Conservation (phyloP, 345 rosid genomes). For the Aurinia saxatilis region DNA sequence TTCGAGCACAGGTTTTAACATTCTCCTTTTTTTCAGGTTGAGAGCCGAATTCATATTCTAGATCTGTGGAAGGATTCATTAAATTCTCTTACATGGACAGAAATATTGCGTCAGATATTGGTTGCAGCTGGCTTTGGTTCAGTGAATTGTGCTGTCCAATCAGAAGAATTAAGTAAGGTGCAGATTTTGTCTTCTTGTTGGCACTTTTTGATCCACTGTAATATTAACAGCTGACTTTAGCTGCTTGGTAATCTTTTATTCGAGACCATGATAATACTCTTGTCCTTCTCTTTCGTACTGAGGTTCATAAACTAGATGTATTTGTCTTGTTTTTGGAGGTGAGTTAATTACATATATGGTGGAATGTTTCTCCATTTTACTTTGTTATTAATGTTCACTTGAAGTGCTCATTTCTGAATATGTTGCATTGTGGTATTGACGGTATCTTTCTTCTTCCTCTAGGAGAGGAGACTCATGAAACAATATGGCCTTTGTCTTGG, state of each 20-base stretch:
- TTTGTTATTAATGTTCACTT: not conserved
- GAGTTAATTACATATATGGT: not conserved
- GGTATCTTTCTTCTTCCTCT: slow-evolving; percentile 6
- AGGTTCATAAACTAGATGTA: not conserved
- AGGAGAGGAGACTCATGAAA: slow-evolving; percentile 78
- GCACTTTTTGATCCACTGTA: slow-evolving; percentile 4
- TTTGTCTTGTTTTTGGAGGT: not conserved
- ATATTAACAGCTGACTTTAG: not conserved
- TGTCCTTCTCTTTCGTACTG: not conserved
- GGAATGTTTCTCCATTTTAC: not conserved
- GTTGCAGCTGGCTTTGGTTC: slow-evolving; percentile 95
- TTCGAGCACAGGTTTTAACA: not conserved
- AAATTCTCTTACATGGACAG: slow-evolving; percentile 92
- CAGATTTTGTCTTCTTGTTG: slow-evolving; percentile 6
- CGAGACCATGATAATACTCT: not conserved
- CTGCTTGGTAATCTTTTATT: slow-evolving; percentile 4
- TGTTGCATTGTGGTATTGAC: not conserved
- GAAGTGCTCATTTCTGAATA: not conserved
- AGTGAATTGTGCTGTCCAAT: slow-evolving; percentile 39
- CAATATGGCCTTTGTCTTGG: slow-evolving; percentile 63
- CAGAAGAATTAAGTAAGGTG: slow-evolving; percentile 66
- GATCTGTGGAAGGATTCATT: slow-evolving; percentile 77
- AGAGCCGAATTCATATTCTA: slow-evolving; percentile 51
- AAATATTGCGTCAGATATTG: slow-evolving; percentile 68
- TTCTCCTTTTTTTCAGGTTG: slow-evolving; percentile 46